Percentiles rank a stretch among this genome's conserved stretches.
phyloP scores from a whole-genome alignment of 768 basidiomycete genomes.

The Paxillus rubicundulus region DNA sequence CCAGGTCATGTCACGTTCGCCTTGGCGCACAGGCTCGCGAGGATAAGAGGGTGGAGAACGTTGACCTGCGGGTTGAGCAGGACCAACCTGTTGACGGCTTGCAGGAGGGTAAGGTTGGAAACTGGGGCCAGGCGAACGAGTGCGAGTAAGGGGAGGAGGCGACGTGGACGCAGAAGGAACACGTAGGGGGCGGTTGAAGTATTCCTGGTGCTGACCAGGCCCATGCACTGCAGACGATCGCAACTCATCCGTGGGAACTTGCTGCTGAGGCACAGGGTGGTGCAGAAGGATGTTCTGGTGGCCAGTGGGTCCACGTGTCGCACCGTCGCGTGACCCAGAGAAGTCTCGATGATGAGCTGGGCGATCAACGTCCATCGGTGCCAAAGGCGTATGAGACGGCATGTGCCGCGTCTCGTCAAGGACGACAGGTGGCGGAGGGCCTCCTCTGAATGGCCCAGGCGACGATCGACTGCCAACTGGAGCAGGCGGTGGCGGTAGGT shows the following conservation, averaged over 20 bases:
- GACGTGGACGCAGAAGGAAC: conserved; percentile 60
- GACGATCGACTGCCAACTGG: conserved; percentile 47
- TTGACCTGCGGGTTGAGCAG: conserved; percentile 53
- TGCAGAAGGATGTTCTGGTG: conserved; percentile 61
- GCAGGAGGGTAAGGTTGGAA: conserved; percentile 49
- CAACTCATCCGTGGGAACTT: conserved; percentile 50
- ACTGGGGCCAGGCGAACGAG: conserved; percentile 49
- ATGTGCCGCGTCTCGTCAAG: conserved; percentile 72
- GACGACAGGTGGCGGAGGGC: conserved; percentile 79
- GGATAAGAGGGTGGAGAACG: conserved; percentile 60
- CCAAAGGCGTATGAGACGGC: conserved; percentile 66
- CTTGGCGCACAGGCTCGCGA: conserved; percentile 46
- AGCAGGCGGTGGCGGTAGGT: conserved; percentile 61
- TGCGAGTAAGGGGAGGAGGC: conserved; percentile 50
- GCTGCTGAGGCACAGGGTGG: conserved; percentile 63
- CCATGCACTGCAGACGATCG: conserved; percentile 39
- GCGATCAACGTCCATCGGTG: conserved; percentile 74
- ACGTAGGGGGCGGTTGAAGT: conserved; percentile 51
- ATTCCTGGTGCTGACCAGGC: conserved; percentile 53
- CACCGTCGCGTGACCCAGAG: conserved; percentile 43
- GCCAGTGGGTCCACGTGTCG: conserved; percentile 51
- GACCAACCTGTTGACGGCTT: conserved; percentile 48
- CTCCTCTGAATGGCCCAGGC: conserved; percentile 77
- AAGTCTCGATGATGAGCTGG: conserved; percentile 57
- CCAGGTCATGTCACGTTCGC: conserved; percentile 58